Base-by-base conservation (phyloP, 1,139 yeast species). In the Yamadazyma spencermartinsiae region DNA sequence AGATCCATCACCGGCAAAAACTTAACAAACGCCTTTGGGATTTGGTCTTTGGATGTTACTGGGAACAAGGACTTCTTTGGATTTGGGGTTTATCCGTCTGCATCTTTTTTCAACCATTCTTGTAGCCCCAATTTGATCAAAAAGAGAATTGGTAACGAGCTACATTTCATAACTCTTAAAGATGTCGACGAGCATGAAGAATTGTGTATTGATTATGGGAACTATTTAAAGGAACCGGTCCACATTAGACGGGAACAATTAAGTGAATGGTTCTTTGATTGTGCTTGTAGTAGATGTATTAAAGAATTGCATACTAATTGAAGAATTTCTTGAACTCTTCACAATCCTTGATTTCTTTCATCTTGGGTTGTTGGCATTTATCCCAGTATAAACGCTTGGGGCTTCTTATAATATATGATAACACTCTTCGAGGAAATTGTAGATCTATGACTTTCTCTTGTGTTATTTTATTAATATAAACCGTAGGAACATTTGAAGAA, bases 371-470 rank as follows among this genome's bases (percentile, higher is more conserved):
- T 39, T 65, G 64, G 51, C 95, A 86, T 39, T 79, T 77, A 41
- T 81, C 83, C 96, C 95, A 87, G 42, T 76, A 76, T 0, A 77
- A 61, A 47, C 95, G 64, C 43, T 80, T 80, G 1, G 83, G 82
- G 16, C 77, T 62, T 35, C 72, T 74, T 37, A 86, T 56, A 4
- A 82, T 58, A 46, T 68, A 71, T 0, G 95, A 88, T 28, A 85
- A 52, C 1, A 84, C 89, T 50, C 89, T 69, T 55, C 96, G 68
- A 1, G 95, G 94, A 50, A 86, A 85, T 49, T 86, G 95, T 11
- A 86, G 61, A 56, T 86, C 95, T 7, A 86, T 61, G 4, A 56
- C 46, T 32, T 58, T 56, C 0, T 49, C 46, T 17, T 58, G 57
- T 1, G 49, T 54, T 7, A 73, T 48, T 16, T 55, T 51, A 23